A percentile compares a stretch with the other conserved stretches of the same genome.
Conservation (phyloP, 257 asterid genomes). For the Fraxinus cuspidata region DNA sequence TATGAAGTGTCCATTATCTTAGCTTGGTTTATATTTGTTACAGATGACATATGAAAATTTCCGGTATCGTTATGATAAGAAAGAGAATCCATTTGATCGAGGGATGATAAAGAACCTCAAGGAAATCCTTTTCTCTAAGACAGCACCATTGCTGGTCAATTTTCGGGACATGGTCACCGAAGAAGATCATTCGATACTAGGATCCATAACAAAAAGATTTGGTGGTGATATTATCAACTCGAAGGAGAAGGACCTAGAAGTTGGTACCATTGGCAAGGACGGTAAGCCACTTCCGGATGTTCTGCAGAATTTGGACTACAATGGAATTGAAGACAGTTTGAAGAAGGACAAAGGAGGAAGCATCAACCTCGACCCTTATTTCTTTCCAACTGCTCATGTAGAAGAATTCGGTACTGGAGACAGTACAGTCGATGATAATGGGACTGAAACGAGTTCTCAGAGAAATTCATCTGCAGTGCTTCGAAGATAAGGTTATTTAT, state of each 20-base stretch:
- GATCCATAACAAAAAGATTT: constrained; percentile 45
- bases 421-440: not conserved
- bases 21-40: not conserved
- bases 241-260: constrained; percentile 60
- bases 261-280: constrained; percentile 49
- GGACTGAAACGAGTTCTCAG: constrained; percentile 41
- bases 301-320: constrained; percentile 56
- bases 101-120: constrained; percentile 60
- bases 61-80: constrained; percentile 79
- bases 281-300: constrained; percentile 41
- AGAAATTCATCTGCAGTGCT: constrained; percentile 41
- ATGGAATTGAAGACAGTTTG: constrained; percentile 49
- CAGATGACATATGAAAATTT: constrained; percentile 95
- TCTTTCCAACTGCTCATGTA: constrained; percentile 34
- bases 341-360: constrained; percentile 46
- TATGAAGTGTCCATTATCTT: too few relatives aligned
- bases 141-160: constrained; percentile 51
- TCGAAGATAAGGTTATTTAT: constrained; percentile 35
- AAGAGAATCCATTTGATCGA: constrained; percentile 66
- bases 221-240: constrained; percentile 46
- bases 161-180: constrained; percentile 74
- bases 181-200: constrained; percentile 47
- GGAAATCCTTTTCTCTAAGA: constrained; percentile 60
- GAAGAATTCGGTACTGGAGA: constrained; percentile 12
- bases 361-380: constrained; percentile 34